phyloP scores from a whole-genome alignment of 495 filamentous ascomycete species.

The Thermochaetoides thermophila region DNA sequence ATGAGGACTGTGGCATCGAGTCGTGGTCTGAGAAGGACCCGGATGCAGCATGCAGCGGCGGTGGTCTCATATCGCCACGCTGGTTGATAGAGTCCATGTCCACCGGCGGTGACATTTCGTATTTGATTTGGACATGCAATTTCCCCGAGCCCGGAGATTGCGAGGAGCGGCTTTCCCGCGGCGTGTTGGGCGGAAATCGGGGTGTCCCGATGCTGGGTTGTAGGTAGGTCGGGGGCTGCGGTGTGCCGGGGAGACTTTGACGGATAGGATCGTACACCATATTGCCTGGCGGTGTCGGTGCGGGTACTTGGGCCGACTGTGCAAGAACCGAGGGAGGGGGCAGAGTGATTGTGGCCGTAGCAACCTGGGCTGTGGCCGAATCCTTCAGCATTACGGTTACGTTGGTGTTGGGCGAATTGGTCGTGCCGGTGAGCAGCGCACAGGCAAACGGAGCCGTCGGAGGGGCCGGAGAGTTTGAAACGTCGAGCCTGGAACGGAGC shows the following conservation, averaged over 20 bases:
- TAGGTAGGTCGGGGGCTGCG: slow-evolving; percentile 24
- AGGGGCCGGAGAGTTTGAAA: too few relatives aligned
- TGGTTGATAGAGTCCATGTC: slow-evolving; percentile 15
- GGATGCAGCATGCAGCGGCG: slow-evolving; percentile 8
- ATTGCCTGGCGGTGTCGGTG: slow-evolving; percentile 31
- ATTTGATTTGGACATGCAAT: slow-evolving; percentile 22
- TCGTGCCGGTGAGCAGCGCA: slow-evolving; percentile 67
- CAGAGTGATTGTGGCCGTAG: too few relatives aligned
- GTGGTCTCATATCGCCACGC: slow-evolving; percentile 13
- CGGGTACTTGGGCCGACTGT: slow-evolving; percentile 20
- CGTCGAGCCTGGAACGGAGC: too few relatives aligned
- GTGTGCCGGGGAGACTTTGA: slow-evolving; percentile 29
- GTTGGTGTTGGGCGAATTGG: slow-evolving; percentile 66
- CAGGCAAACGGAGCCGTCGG: slow-evolving; percentile 49
- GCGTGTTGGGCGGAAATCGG: slow-evolving; percentile 20
- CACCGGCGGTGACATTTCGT: slow-evolving; percentile 19
- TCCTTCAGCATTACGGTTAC: slow-evolving; percentile 62
- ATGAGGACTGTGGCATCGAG: slow-evolving; percentile 7
- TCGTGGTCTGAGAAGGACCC: slow-evolving; percentile 3
- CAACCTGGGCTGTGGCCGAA: too few relatives aligned
- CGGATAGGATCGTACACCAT: slow-evolving; percentile 40
- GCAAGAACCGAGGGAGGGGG: too few relatives aligned
- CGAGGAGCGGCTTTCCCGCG: slow-evolving; percentile 11
- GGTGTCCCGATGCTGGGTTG: slow-evolving; percentile 31
- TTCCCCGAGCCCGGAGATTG: slow-evolving; percentile 20